Percentiles rank a stretch among this genome's conserved stretches.
Conservation (phyloP, 2,329 filamentous ascomycete genomes). For the Aureobasidium vineae region DNA sequence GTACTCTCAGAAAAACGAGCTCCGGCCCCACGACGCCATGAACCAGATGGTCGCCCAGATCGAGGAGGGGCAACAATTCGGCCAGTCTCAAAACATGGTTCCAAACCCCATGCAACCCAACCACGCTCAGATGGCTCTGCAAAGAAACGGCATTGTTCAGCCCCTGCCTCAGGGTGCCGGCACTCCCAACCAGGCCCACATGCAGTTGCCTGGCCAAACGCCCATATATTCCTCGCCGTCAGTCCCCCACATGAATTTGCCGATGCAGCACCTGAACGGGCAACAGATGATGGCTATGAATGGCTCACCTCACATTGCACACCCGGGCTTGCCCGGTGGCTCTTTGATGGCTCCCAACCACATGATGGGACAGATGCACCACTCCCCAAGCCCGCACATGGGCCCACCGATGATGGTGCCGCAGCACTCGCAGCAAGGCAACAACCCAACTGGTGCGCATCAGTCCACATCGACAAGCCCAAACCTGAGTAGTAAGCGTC, state of each 20-base stretch:
- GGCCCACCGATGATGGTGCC: slow-evolving; percentile 54
- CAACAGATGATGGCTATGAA: slow-evolving; percentile 47
- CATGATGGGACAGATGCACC: slow-evolving; percentile 31
- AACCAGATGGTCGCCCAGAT: slow-evolving; percentile 49
- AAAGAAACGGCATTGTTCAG: slow-evolving; percentile 37
- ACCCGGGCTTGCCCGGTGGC: slow-evolving; percentile 37
- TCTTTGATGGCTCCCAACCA: slow-evolving; percentile 27
- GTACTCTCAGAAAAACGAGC: slow-evolving; percentile 54
- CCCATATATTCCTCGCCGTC: slow-evolving; percentile 57
- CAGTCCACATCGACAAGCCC: slow-evolving; percentile 62
- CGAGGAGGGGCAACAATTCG: slow-evolving; percentile 33
- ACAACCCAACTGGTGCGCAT: slow-evolving; percentile 52
- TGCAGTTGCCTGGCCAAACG: slow-evolving; percentile 35
- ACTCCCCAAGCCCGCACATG: slow-evolving; percentile 50
- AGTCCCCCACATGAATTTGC: slow-evolving; percentile 55
- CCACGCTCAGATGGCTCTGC: slow-evolving; percentile 38
- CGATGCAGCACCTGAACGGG: slow-evolving; percentile 31
- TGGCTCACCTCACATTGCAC: slow-evolving; percentile 50
- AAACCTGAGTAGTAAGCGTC: slow-evolving; percentile 59
- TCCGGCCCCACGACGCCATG: slow-evolving; percentile 57
- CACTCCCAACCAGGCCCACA: slow-evolving; percentile 39
- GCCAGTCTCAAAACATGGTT: slow-evolving; percentile 34
- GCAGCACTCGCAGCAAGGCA: slow-evolving; percentile 57
- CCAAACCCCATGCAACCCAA: slow-evolving; percentile 34
- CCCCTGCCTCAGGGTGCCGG: slow-evolving; percentile 27